These are phyloP conservation scores for Ganoderma sinense DNA, from an alignment of 1,284 basidiomycete genomes.

Conservation along the genomic window DNA sequence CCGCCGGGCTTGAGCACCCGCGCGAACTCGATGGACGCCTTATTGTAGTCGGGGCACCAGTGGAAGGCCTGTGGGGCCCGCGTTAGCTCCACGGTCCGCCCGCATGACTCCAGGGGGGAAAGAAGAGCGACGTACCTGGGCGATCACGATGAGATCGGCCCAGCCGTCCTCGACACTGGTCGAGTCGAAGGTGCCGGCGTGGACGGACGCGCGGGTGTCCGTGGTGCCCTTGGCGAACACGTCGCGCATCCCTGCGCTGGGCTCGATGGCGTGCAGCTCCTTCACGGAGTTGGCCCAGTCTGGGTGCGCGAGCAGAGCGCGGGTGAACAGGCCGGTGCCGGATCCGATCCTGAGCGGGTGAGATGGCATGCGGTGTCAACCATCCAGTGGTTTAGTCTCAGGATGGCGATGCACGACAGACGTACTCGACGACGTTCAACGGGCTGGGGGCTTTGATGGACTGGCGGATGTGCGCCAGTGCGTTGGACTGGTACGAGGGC, in stretches of 20 bases:
- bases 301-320: constrained; percentile 71
- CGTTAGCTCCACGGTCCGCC: neutral
- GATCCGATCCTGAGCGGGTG: constrained; percentile 60
- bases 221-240: constrained; percentile 59
- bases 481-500: constrained; percentile 72
- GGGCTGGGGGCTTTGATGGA: constrained; percentile 47
- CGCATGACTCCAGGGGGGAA: neutral
- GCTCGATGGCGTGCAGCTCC: constrained; percentile 71
- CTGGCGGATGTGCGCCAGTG: constrained; percentile 62
- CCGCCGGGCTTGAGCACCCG: constrained; percentile 76
- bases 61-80: constrained; percentile 69
- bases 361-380: neutral
- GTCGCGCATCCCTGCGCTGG: constrained; percentile 76
- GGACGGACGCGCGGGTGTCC: constrained; percentile 58
- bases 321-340: constrained; percentile 84
- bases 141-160: constrained; percentile 78
- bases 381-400: neutral
- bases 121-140: constrained; percentile 60
- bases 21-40: constrained; percentile 70
- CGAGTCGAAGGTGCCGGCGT: constrained; percentile 70
- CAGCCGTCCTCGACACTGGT: constrained; percentile 66
- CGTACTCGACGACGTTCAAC: constrained; percentile 76
- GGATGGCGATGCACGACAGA: constrained; percentile 6
- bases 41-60: constrained; percentile 80
- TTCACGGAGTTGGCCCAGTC: constrained; percentile 58